Evolutionary conservation across 2,329 filamentous ascomycete genomes (phyloP), one percentile per base, ranked within the genome.

Genomic region (Fonsecaea multimorphosa): DNA sequence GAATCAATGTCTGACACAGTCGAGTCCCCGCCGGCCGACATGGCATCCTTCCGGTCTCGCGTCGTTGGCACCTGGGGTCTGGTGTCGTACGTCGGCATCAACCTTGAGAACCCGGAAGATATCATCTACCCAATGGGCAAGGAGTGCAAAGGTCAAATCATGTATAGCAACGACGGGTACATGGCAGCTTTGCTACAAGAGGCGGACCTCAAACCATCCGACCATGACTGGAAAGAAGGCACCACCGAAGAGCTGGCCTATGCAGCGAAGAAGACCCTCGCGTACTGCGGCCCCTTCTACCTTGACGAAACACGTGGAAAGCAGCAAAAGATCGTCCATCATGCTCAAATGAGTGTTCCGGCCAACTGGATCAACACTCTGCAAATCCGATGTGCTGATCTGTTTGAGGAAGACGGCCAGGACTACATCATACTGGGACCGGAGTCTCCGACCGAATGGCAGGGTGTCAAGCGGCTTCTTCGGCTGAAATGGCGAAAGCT

Each of bases 11-110:
- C 29, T 57, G 34, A 31, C 11, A 22, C 11, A 12, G 12, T 9
- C 29, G 19, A 24, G 4, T 24, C 44, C 19, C 27, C 36, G 16
- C n/a, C 38, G 24, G 29, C 51, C 32, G 60, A 2, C 8, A 67
- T 62, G 61, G 4, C 58, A 22, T 67, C 65, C 27, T 54, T 69
- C 9, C 51, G 55, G 16, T 67, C 67, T 14, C 62, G 54, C 29
- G 44, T 69, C 32, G 44, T 67, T 22, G 65, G 65, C 12, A 62
- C 65, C 52, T 68, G 68, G 68, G 68, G 66, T 24, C 64, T 67
- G 19, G 54, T 68, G 14, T 61, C 40, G 1, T 68, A 61, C 36
- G 34, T 55, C 11, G 65, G 44, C 46, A 40, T 40, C 36, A 64
- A 64, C 22, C 7, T 49, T 22, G 58, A 66, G 4, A 31, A 68